phyloP scores from a whole-genome alignment of 2,329 filamentous ascomycete species.

The Colletotrichum sp. region DNA sequence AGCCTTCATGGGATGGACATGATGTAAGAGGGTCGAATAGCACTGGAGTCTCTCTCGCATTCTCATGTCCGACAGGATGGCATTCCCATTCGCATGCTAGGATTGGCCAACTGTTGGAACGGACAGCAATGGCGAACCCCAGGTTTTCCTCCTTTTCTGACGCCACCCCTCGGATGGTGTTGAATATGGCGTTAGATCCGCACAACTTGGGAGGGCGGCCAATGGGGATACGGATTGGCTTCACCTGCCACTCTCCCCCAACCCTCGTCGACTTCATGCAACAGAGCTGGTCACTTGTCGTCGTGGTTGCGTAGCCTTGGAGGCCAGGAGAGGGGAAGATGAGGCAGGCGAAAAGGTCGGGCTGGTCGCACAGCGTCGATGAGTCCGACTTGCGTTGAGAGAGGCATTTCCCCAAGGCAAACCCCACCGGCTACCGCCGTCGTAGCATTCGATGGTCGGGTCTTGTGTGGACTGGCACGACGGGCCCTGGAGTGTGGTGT shows the following conservation, averaged over 20 bases:
- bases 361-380: neutral
- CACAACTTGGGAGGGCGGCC: neutral
- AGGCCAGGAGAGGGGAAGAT: neutral
- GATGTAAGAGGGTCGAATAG: neutral
- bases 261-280: constrained; percentile 6
- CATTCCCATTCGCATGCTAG: neutral
- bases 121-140: neutral
- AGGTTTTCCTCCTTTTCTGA: neutral
- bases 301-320: constrained; percentile 7
- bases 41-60: neutral
- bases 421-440: neutral
- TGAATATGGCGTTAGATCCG: neutral
- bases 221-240: neutral
- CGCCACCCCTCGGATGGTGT: constrained; percentile 12
- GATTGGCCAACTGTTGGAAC: neutral
- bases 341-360: neutral
- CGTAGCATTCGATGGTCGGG: constrained; percentile 11
- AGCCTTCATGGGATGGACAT: neutral
- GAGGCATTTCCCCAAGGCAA: neutral
- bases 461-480: neutral
- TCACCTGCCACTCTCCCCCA: neutral
- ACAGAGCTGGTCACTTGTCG: neutral
- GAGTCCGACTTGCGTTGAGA: neutral
- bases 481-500: neutral
- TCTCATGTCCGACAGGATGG: neutral